Base-by-base conservation (phyloP, 1,284 basidiomycete genomes). In the Irpex rosettiformis region DNA sequence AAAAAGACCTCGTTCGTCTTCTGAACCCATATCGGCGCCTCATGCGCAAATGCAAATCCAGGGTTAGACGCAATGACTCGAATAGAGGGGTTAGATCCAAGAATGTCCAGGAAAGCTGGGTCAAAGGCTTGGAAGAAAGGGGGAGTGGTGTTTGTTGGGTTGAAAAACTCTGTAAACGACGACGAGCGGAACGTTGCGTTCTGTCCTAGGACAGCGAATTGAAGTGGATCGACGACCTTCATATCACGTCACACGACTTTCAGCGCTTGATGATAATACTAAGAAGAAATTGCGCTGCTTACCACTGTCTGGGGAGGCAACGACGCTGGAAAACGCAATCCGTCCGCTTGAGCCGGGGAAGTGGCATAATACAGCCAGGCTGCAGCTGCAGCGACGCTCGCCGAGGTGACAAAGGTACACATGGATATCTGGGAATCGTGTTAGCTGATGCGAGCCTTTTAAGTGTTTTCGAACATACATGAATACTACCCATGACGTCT, bases 61-160 rank as follows among this genome's bases (percentile, higher is more conserved):
- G 77, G 73, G 61, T 84, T 81, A 1, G 78, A 78, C 0, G 84
- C 82, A 22, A 92, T 78, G 59, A 80, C 70, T 3, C 78, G 78
- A 52, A 91, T 79, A 0, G 80, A 79, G 2, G 89, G 81, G 40
- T 75, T 72, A 5, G 71, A 64, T 0, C 89, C 89, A 2, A 91
- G 79, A 61, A 90, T 43, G 30, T 65, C 54, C 58, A 85, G 72
- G 70, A 92, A 92, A 4, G 71, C 75, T 3, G 72, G 64, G 65
- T 91, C 79, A 66, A 89, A 88, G 58, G 87, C 74, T 67, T 91
- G 88, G 73, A 91, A 88, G 67, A 86, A 83, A 0, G 86, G 86
- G 4, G 83, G 73, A 0, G 74, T 67, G 4, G 73, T 62, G 59
- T 75, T 73, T 4, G 76, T 76, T 2, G 80, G 79, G 61, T 76